Evolutionary conservation across 805 yeast species (phyloP).

Genomic region (Metschnikowia lochheadii): DNA sequence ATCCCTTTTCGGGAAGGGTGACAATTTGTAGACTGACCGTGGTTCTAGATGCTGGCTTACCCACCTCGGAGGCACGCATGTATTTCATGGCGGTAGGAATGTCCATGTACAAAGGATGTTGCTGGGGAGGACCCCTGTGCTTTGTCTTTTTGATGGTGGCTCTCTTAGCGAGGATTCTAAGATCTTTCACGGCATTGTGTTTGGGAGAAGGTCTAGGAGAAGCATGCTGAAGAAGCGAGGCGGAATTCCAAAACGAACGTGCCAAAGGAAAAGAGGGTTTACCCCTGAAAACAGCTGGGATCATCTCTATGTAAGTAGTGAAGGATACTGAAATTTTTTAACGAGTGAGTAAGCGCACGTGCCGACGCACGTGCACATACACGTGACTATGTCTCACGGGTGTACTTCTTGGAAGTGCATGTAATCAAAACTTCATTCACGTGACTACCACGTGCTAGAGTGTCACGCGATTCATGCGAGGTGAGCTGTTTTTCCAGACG

Average conservation of each 20-base stretch:
- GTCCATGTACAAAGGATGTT: constrained; percentile 64
- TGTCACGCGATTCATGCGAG: background rate
- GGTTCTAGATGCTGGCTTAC: constrained; percentile 67
- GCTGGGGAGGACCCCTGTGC: constrained; percentile 33
- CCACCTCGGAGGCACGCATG: constrained; percentile 86
- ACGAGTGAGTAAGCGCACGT: background rate
- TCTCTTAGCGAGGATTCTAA: constrained; percentile 14
- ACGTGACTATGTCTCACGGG: background rate
- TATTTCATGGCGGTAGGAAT: constrained; percentile 71
- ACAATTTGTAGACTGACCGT: constrained; percentile 61
- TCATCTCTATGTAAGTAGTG: constrained; percentile 3
- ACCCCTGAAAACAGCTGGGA: constrained; percentile 3
- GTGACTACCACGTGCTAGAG: background rate
- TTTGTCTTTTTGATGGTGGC: constrained; percentile 10
- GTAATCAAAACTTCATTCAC: too few relatives aligned
- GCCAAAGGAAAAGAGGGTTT: constrained; percentile 3
- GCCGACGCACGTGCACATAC: background rate
- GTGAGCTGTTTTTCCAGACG: background rate
- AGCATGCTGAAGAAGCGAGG: constrained; percentile 3
- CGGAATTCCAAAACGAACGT: constrained; percentile 4
- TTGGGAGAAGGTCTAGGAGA: constrained; percentile 17
- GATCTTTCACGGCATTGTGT: constrained; percentile 14
- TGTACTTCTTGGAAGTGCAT: background rate
- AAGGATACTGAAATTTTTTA: background rate
- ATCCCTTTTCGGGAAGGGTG: constrained; percentile 70